These are phyloP conservation scores for Quercus tomentella DNA, from an alignment of 331 rosid species.

Conservation along the genomic window DNA sequence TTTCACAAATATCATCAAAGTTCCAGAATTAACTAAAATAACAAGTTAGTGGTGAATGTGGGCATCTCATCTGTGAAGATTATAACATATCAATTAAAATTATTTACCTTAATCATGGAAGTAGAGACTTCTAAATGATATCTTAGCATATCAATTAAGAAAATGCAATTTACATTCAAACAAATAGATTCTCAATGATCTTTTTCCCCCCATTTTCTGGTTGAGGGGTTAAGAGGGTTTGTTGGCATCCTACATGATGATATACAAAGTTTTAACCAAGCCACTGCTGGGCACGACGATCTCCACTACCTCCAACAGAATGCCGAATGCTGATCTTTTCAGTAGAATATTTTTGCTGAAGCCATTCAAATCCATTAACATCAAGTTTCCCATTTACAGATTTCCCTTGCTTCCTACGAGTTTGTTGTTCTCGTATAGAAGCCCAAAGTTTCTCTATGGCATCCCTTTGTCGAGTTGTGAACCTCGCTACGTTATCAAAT, in stretches of 20 bases:
- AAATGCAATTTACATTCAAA: too few species aligned
- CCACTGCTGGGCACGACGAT: conserved; percentile 88
- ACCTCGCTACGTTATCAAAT: conserved; percentile 58
- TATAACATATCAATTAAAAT: too few species aligned
- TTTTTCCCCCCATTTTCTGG: not conserved
- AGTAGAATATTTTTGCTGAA: conserved; percentile 70
- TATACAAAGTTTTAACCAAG: conserved; percentile 45
- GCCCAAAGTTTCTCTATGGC: conserved; percentile 87
- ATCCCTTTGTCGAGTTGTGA: conserved; percentile 72
- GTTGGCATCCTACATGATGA: not conserved
- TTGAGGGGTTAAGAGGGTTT: not conserved
- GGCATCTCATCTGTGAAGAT: too few species aligned
- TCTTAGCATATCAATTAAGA: too few species aligned
- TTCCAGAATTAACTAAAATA: too few species aligned
- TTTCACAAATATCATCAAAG: too few species aligned
- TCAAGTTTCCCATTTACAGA: conserved; percentile 87
- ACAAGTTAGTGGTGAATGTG: too few species aligned
- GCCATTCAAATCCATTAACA: conserved; percentile 84
- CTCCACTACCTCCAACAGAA: conserved; percentile 84
- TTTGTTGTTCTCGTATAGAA: conserved; percentile 77
- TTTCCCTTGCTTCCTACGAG: conserved; percentile 77
- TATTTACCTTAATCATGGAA: too few species aligned
- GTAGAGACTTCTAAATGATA: too few species aligned
- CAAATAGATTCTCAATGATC: too few species aligned
- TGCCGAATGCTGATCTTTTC: conserved; percentile 94